These are phyloP conservation scores for Aspergillus cavernicola DNA, from an alignment of 495 filamentous ascomycete genomes.

Conservation along the genomic window DNA sequence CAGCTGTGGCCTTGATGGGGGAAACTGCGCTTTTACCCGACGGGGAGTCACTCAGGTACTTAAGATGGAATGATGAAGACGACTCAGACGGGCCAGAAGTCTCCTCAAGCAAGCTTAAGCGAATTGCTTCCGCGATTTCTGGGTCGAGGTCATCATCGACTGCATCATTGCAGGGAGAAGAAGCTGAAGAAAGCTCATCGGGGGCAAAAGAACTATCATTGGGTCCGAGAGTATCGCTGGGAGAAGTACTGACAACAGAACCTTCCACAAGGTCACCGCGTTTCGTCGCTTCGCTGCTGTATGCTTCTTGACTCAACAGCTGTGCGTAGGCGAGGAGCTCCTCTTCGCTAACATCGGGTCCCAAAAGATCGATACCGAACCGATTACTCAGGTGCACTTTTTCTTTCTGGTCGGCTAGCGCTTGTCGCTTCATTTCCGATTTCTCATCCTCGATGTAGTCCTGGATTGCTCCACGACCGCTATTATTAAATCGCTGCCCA, in stretches of 20 bases:
- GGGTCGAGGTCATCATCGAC: slow-evolving; percentile 61
- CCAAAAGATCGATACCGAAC: slow-evolving; percentile 77
- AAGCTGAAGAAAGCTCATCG: slow-evolving; percentile 41
- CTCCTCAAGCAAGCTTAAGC: slow-evolving; percentile 65
- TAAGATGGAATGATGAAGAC: slow-evolving; percentile 49
- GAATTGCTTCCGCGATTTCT: slow-evolving; percentile 77
- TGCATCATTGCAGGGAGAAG: slow-evolving; percentile 36
- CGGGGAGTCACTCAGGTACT: slow-evolving; percentile 39
- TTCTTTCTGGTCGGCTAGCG: slow-evolving; percentile 56
- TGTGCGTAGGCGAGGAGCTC: slow-evolving; percentile 86
- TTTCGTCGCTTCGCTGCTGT: slow-evolving; percentile 57
- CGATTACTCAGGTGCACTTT: slow-evolving; percentile 65
- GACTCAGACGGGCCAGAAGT: slow-evolving; percentile 18
- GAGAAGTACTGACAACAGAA: slow-evolving; percentile 41
- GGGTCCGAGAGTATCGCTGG: slow-evolving; percentile 38
- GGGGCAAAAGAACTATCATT: slow-evolving; percentile 50
- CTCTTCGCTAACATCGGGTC: slow-evolving; percentile 71
- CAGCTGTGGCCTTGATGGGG: slow-evolving; percentile 19
- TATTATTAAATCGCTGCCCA: slow-evolving; percentile 53
- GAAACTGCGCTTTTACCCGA: slow-evolving; percentile 12
- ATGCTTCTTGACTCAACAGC: slow-evolving; percentile 79
- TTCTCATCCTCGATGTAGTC: slow-evolving; percentile 82
- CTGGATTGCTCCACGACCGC: slow-evolving; percentile 59
- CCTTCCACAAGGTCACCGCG: slow-evolving; percentile 48
- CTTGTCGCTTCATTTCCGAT: slow-evolving; percentile 74